Evolutionary conservation across 768 basidiomycete species (phyloP).

Genomic region (Naganishia antarctica): DNA sequence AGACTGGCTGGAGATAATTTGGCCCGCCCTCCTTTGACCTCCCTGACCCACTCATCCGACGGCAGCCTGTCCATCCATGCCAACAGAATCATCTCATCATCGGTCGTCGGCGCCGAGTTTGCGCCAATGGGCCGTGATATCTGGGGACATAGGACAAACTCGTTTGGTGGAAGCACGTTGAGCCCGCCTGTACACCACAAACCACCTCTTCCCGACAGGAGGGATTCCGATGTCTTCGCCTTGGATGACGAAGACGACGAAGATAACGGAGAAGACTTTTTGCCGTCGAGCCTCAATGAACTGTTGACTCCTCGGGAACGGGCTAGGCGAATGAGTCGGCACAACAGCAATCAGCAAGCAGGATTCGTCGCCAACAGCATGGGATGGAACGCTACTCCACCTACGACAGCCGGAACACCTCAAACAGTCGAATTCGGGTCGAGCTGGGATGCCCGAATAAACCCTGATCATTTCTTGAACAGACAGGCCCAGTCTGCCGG

Average conservation of each 20-base stretch:
- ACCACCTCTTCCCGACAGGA: slow-evolving; percentile 14
- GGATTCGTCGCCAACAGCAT: slow-evolving; percentile 23
- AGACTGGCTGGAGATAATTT: background rate
- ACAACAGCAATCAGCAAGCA: slow-evolving; percentile 39
- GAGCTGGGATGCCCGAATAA: slow-evolving; percentile 26
- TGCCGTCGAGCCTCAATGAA: slow-evolving; percentile 82
- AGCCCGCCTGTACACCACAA: slow-evolving; percentile 28
- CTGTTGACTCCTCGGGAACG: slow-evolving; percentile 83
- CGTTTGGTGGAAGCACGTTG: slow-evolving; percentile 10
- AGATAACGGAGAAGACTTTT: slow-evolving; percentile 58
- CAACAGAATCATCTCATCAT: slow-evolving; percentile 21
- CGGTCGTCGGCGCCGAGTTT: slow-evolving; percentile 28
- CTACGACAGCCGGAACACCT: slow-evolving; percentile 7
- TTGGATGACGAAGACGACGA: slow-evolving; percentile 62
- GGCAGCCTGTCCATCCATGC: slow-evolving; percentile 1
- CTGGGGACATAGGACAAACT: slow-evolving; percentile 29
- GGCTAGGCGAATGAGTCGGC: slow-evolving; percentile 61
- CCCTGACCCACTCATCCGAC: slow-evolving; percentile 8
- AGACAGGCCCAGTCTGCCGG: slow-evolving; percentile 47
- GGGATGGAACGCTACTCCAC: slow-evolving; percentile 18
- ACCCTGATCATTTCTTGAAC: slow-evolving; percentile 29
- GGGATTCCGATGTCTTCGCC: slow-evolving; percentile 39
- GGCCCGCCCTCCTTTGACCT: slow-evolving; percentile 3
- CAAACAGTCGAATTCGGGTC: slow-evolving; percentile 7
- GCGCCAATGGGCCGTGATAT: slow-evolving; percentile 27